Evolutionary conservation across 2,329 filamentous ascomycete genomes (phyloP).

Genomic region (Aspergillus chevalieri): DNA sequence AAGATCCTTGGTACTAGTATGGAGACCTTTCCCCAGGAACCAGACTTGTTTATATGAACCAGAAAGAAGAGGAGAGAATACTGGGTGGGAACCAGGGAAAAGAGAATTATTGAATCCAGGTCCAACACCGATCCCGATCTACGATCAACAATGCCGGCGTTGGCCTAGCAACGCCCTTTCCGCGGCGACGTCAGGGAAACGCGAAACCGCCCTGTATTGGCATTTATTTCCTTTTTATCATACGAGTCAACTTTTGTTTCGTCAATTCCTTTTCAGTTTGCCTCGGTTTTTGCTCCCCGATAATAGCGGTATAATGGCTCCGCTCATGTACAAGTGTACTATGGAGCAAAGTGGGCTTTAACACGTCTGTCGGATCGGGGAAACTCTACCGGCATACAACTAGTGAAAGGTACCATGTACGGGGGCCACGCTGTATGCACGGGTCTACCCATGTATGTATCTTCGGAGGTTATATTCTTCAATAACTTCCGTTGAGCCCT

Average conservation of each 20-base stretch:
- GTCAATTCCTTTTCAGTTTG: slow-evolving; percentile 4
- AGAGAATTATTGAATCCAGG: slow-evolving; percentile 22
- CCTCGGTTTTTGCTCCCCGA: neutral
- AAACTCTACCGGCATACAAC: neutral
- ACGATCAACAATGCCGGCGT: slow-evolving; percentile 36
- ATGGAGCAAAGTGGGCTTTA: neutral
- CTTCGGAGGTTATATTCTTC: neutral
- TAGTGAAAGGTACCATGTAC: no score
- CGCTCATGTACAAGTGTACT: neutral
- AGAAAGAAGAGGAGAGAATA: slow-evolving; percentile 15
- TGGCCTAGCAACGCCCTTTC: slow-evolving; percentile 31
- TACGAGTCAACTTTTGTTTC: slow-evolving; percentile 2
- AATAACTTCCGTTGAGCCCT: slow-evolving; percentile 10
- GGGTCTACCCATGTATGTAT: neutral
- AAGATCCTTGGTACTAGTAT: slow-evolving; percentile 2
- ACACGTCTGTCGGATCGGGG: neutral
- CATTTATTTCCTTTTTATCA: neutral
- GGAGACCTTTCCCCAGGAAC: slow-evolving; percentile 4
- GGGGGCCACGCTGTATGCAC: neutral
- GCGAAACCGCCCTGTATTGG: slow-evolving; percentile 15
- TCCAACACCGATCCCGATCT: slow-evolving; percentile 32
- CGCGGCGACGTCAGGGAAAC: slow-evolving; percentile 26
- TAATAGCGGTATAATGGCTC: no score
- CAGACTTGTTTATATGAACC: slow-evolving; percentile 1
- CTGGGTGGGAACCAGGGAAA: slow-evolving; percentile 25